A percentile compares a stretch with the other conserved stretches of the same genome.
These are phyloP conservation scores for Pyrenophora graminea DNA, from an alignment of 2,329 filamentous ascomycete species.

Conservation along the genomic window DNA sequence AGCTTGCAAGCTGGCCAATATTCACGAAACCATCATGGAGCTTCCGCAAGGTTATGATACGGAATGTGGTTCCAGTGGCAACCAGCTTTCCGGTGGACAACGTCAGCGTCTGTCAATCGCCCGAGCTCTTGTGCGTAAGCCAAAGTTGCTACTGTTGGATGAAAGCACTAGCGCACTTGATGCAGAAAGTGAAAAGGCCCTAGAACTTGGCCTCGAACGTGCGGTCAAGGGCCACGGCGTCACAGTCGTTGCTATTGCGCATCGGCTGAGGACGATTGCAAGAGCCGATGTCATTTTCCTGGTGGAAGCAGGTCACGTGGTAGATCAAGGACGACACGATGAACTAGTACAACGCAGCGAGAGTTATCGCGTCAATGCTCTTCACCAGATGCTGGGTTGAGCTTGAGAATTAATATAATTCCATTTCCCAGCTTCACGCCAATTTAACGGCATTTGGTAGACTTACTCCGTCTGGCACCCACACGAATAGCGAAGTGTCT, in stretches of 20 bases:
- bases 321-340: constrained; percentile 55
- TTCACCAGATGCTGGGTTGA: constrained; percentile 53
- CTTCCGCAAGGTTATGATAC: constrained; percentile 70
- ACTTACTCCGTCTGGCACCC: constrained; percentile 17
- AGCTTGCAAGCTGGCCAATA: constrained; percentile 69
- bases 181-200: constrained; percentile 48
- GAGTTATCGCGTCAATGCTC: constrained; percentile 56
- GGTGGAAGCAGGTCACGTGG: constrained; percentile 55
- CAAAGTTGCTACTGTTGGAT: constrained; percentile 48
- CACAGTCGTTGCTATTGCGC: constrained; percentile 53
- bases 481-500: constrained; percentile 22
- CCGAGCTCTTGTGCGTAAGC: constrained; percentile 50
- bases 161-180: constrained; percentile 52
- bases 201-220: constrained; percentile 48
- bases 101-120: constrained; percentile 51
- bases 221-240: constrained; percentile 41
- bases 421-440: constrained; percentile 7
- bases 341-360: constrained; percentile 55
- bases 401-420: constrained; percentile 17
- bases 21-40: constrained; percentile 68
- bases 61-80: constrained; percentile 48
- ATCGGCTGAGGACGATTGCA: constrained; percentile 49
- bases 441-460: constrained; percentile 22
- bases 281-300: constrained; percentile 52
- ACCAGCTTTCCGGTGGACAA: constrained; percentile 50